Base-by-base conservation (phyloP, 2,329 filamentous ascomycete species). In the Phaeosphaeriaceae sp. region DNA sequence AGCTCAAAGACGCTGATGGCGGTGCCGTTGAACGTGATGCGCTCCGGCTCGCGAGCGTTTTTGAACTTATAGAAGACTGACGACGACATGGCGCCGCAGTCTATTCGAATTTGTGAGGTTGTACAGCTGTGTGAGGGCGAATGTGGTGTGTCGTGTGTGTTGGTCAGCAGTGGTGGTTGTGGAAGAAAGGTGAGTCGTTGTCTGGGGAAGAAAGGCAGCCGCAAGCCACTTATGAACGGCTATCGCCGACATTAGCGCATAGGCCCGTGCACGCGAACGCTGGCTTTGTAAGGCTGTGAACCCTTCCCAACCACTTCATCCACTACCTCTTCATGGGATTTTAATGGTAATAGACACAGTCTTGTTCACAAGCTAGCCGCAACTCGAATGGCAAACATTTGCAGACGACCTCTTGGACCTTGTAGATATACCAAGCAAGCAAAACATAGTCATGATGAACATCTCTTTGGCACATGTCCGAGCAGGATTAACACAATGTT, bases 21-120 rank as follows among this genome's bases (percentile, higher is more conserved):
- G 71, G 94, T 97, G 76, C 95, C 95, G 80, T 99, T 94, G 79
- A 99, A 98, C 75, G 93, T 91, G 72, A 99, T 93, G 75, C 93
- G 89, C 57, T 92, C 92, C 60, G 93, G 92, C 76, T 98, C 95
- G 83, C 93, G 97, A 77, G 96, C 93, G 70, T 94, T 98, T 83
- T 97, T 98, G 89, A 99, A 99, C 83, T 97, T 97, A 91, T 97
- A 99, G 82, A 97, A 98, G 76, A 99, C 95, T 67, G 93, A 98
- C 56, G 95, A 97, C 77, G 92, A 88, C 93, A 97, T 97, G 59
- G 62, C 59, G 66, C 31, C 22, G 53, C 46, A 44, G 51, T 55
- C 42, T 45, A 10, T 9, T n/a, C 21, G 19, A 11, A 13, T 45
- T 4, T 20, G 42, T 22, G 42, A 17, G 19, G 19, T 20, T 13